Percentiles rank a stretch among this genome's conserved stretches.
These are phyloP conservation scores for Russula lepida DNA, from an alignment of 768 basidiomycete species.

Conservation along the genomic window DNA sequence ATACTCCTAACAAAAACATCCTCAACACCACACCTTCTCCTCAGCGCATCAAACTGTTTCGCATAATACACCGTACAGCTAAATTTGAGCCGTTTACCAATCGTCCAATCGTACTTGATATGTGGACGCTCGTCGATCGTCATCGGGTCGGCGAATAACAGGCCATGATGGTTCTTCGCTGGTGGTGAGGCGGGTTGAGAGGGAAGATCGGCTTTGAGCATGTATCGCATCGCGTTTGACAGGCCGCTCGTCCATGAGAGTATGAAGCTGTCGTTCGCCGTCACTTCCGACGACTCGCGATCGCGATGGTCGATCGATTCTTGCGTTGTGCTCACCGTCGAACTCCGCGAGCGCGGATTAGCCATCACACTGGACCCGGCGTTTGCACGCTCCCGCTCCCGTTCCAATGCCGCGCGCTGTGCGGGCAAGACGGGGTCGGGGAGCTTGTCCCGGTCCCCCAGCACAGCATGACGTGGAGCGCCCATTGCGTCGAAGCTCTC, in stretches of 20 bases:
- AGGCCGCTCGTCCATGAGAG: conserved; percentile 47
- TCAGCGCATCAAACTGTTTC: conserved; percentile 63
- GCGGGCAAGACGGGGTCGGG: background rate
- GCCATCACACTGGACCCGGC: background rate
- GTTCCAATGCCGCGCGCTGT: background rate
- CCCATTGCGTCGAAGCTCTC: conserved; percentile 35
- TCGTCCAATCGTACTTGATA: conserved; percentile 74
- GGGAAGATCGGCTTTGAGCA: conserved; percentile 36
- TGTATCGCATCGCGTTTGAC: conserved; percentile 50
- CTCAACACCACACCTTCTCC: conserved; percentile 60
- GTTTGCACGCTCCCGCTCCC: background rate
- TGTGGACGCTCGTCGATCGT: conserved; percentile 66
- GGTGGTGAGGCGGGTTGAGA: conserved; percentile 28
- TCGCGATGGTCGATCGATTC: background rate
- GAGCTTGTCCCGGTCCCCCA: background rate
- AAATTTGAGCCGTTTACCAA: conserved; percentile 66
- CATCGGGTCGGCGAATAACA: conserved; percentile 33
- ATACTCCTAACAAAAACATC: conserved; percentile 51
- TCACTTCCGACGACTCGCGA: background rate
- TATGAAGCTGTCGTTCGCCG: conserved; percentile 15
- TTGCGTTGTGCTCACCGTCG: conserved; percentile 11
- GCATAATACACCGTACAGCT: conserved; percentile 81
- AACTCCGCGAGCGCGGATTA: conserved; percentile 4
- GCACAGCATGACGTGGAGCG: conserved; percentile 3
- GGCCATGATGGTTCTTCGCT: conserved; percentile 40